Conservation (phyloP, 1,284 basidiomycete genomes). For the Takashimella koratensis region DNA sequence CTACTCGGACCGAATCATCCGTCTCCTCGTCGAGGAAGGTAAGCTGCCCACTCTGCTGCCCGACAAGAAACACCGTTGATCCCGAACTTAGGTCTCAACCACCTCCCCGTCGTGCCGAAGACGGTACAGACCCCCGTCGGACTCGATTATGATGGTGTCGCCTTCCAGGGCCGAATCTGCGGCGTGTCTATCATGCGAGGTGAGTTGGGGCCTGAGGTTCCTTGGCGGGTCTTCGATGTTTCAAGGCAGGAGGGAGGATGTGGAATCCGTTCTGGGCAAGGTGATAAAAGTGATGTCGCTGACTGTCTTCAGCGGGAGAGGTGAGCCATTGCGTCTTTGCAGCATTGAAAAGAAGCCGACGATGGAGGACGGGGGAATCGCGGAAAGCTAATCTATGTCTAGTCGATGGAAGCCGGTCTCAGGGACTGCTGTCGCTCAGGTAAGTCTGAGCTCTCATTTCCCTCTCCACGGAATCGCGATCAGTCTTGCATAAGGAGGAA, state of each 20-base stretch:
- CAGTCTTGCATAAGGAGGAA: too few species aligned
- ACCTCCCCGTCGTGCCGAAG: slow-evolving; percentile 85
- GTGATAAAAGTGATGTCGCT: neutral
- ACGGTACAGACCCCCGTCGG: slow-evolving; percentile 62
- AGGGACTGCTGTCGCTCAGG: slow-evolving; percentile 75
- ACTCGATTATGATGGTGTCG: slow-evolving; percentile 76
- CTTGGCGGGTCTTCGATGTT: too few species aligned
- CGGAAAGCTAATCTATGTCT: too few species aligned
- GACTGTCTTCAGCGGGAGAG: slow-evolving; percentile 38
- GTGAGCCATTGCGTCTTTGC: too few species aligned
- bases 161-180: slow-evolving; percentile 90
- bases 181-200: slow-evolving; percentile 83
- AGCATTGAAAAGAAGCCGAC: too few species aligned
- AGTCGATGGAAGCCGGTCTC: slow-evolving; percentile 92
- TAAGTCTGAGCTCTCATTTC: slow-evolving; percentile 20
- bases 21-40: slow-evolving; percentile 60
- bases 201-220: too few species aligned
- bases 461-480: too few species aligned
- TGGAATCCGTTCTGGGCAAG: neutral
- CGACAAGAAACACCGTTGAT: neutral
- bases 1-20: slow-evolving; percentile 61
- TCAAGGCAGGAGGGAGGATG: too few species aligned
- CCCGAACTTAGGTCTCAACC: slow-evolving; percentile 91
- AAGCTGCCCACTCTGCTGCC: slow-evolving; percentile 10
- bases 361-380: too few species aligned